Percentiles rank a stretch among this genome's conserved stretches.
phyloP scores from a whole-genome alignment of 257 asterid genomes.

The Penstemon newberryi region DNA sequence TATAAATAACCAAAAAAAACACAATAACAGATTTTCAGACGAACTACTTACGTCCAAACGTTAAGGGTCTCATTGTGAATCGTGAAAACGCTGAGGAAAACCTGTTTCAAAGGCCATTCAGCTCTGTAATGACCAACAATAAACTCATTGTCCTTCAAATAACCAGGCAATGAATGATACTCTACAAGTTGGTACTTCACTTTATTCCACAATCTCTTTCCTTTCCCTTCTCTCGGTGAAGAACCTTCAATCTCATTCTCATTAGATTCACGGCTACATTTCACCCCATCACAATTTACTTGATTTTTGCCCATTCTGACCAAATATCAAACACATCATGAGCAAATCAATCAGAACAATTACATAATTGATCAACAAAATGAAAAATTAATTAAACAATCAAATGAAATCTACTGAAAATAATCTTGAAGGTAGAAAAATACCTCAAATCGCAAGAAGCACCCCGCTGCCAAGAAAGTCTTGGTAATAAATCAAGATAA shows the following conservation, averaged over 20 bases:
- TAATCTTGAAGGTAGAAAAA: background rate
- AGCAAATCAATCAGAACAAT: conserved; percentile 5
- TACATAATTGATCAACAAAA: background rate
- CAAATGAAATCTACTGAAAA: background rate
- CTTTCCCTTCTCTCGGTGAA: conserved; percentile 51
- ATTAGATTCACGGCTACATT: conserved; percentile 31
- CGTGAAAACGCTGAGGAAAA: conserved; percentile 75
- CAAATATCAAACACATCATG: conserved; percentile 25
- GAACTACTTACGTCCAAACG: conserved; percentile 85
- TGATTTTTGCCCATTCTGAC: conserved; percentile 53
- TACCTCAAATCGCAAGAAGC: conserved; percentile 34
- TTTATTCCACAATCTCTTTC: conserved; percentile 81
- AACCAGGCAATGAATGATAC: conserved; percentile 85
- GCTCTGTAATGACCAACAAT: conserved; percentile 74
- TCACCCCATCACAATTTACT: conserved; percentile 31
- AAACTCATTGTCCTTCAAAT: conserved; percentile 91
- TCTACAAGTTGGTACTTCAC: conserved; percentile 95
- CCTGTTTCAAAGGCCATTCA: conserved; percentile 92
- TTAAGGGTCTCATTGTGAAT: conserved; percentile 97
- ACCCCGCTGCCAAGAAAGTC: conserved; percentile 22
- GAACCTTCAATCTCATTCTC: conserved; percentile 33
- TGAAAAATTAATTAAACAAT: background rate
- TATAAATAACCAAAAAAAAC: conserved; percentile 15
- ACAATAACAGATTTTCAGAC: conserved; percentile 3
- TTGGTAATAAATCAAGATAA: conserved; percentile 3